phyloP scores from a whole-genome alignment of 2,329 filamentous ascomycete genomes.

The Neocatenulostroma microsporum region DNA sequence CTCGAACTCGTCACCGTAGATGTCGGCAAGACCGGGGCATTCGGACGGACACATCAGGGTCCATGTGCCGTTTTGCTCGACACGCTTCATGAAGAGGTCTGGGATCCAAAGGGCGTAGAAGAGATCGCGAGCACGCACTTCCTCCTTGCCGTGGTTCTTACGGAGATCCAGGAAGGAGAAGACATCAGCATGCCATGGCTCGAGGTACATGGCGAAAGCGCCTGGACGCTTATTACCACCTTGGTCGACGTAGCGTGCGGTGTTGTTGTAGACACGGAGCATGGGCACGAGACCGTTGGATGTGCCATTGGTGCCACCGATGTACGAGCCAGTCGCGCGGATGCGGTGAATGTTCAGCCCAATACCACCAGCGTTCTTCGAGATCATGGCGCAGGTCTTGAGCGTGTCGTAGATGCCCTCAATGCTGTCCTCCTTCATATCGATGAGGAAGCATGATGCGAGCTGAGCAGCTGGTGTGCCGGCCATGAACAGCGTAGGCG shows the following conservation, averaged over 20 bases:
- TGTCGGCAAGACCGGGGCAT: slow-evolving; percentile 87
- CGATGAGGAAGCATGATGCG: slow-evolving; percentile 96
- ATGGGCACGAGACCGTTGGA: slow-evolving; percentile 97
- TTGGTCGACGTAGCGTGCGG: slow-evolving; percentile 95
- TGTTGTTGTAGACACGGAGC: slow-evolving; percentile 99
- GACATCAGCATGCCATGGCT: slow-evolving; percentile 97
- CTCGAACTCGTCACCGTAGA: slow-evolving; percentile 96
- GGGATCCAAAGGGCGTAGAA: slow-evolving; percentile 99
- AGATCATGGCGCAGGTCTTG: slow-evolving; percentile 99
- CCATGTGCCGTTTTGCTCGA: slow-evolving; percentile 94
- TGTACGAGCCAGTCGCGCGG: slow-evolving; percentile 94
- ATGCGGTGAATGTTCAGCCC: slow-evolving; percentile 95
- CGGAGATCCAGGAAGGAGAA: slow-evolving; percentile 96
- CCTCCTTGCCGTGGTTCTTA: slow-evolving; percentile 99
- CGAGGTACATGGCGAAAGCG: slow-evolving; percentile 96
- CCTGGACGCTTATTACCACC: slow-evolving; percentile 98
- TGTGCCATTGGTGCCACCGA: slow-evolving; percentile 94
- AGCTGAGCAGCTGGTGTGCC: slow-evolving; percentile 91
- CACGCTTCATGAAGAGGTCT: slow-evolving; percentile 99
- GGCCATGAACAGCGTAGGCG: slow-evolving; percentile 95
- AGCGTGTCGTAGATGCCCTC: slow-evolving; percentile 98
- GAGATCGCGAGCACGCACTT: slow-evolving; percentile 90
- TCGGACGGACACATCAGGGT: slow-evolving; percentile 98
- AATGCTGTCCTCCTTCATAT: slow-evolving; percentile 99
- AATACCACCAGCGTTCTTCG: slow-evolving; percentile 97